Percentiles rank a stretch among this genome's conserved stretches.
phyloP scores from a whole-genome alignment of 2,329 filamentous ascomycete species.

The Alternaria incomplexa region DNA sequence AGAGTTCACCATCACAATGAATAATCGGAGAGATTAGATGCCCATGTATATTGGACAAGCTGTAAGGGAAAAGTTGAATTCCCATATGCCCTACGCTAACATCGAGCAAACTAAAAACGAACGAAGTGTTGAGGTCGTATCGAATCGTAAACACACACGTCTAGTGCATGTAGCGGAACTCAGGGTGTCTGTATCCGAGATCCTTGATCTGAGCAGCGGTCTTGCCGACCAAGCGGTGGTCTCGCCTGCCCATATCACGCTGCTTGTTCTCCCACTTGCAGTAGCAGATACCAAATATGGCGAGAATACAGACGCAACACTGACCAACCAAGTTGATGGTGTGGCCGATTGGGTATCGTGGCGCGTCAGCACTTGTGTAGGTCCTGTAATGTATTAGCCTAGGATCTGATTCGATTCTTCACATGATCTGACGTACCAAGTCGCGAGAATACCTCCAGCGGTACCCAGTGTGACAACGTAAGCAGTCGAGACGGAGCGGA shows the following conservation, averaged over 20 bases:
- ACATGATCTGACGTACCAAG: conserved; percentile 44
- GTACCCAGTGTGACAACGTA: conserved; percentile 73
- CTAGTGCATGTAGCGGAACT: conserved; percentile 62
- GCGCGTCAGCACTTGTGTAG: conserved; percentile 62
- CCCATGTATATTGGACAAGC: neutral
- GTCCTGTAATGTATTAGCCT: conserved; percentile 65
- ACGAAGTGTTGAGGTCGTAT: conserved; percentile 12
- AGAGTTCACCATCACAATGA: neutral
- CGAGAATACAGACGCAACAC: conserved; percentile 52
- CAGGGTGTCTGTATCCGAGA: conserved; percentile 62
- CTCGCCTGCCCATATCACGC: conserved; percentile 56
- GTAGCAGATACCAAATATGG: conserved; percentile 59
- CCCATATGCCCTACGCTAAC: neutral
- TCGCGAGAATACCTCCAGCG: conserved; percentile 63
- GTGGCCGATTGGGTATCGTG: conserved; percentile 75
- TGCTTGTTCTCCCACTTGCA: conserved; percentile 61
- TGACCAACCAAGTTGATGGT: conserved; percentile 64
- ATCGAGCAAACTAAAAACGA: conserved; percentile 5
- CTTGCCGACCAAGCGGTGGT: conserved; percentile 58
- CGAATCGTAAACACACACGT: neutral
- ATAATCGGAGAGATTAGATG: too few relatives aligned
- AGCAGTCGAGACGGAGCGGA: conserved; percentile 62
- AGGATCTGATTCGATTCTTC: neutral
- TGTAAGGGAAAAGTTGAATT: conserved; percentile 5
- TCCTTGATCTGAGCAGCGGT: conserved; percentile 55